Conservation (phyloP, 805 yeast genomes). For the Clavispora santaluciae region DNA sequence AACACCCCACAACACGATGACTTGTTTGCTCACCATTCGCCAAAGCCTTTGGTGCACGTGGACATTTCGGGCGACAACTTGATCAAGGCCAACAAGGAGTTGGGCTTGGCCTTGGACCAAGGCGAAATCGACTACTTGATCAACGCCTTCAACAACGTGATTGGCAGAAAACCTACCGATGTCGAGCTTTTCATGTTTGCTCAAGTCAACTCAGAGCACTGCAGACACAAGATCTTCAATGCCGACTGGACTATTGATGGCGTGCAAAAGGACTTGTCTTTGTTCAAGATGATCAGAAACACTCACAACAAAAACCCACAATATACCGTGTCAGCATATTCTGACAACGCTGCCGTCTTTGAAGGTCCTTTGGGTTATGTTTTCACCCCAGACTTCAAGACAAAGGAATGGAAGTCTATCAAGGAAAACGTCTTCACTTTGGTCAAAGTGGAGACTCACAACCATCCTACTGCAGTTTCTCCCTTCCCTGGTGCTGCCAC, state of each 20-base stretch:
- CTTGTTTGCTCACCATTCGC: conserved; percentile 70
- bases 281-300: conserved; percentile 93
- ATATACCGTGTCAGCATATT: conserved; percentile 86
- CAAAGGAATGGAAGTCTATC: conserved; percentile 68
- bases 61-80: conserved; percentile 63
- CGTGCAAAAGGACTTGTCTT: conserved; percentile 60
- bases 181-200: conserved; percentile 99
- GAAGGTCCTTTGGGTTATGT: conserved; percentile 76
- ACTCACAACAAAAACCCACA: conserved; percentile 80
- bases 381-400: conserved; percentile 70
- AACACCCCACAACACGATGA: conserved; percentile 63
- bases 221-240: conserved; percentile 97
- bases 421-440: conserved; percentile 82
- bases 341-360: conserved; percentile 96
- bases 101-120: conserved; percentile 91
- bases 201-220: conserved; percentile 98
- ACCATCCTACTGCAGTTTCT: conserved; percentile 98
- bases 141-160: conserved; percentile 69
- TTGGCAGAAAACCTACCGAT: conserved; percentile 91
- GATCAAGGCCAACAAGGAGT: conserved; percentile 67
- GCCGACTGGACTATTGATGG: conserved; percentile 98
- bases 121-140: conserved; percentile 90
- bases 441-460: conserved; percentile 96
- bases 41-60: conserved; percentile 77
- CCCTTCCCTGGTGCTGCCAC: conserved; percentile 99